Base-by-base conservation (phyloP, 805 yeast species). In the Trichomonascus vanleenenianus region DNA sequence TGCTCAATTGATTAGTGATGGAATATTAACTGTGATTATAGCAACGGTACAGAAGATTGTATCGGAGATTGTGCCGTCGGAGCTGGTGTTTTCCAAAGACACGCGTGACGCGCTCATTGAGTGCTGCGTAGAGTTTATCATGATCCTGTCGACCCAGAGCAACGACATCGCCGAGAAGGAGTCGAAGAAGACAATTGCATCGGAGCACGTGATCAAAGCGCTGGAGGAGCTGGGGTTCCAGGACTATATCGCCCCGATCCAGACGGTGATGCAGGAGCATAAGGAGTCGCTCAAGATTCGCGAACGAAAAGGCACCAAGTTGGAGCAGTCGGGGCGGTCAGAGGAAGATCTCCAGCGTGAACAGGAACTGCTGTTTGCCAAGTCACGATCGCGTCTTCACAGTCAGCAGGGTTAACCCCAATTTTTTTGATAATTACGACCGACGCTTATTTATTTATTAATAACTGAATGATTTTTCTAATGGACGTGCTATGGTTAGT, bases 11-110 rank as follows among this genome's bases (percentile, higher is more conserved):
- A n/a, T 6, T 12, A 18, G 20, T 40, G 18, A 12, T 25, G n/a
- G n/a, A 19, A 19, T 16, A 20, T 8, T 19, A 27, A 32, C 20
- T n/a, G n/a, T n/a, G n/a, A n/a, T 14, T n/a, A 67, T 71, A 66
- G 98, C 98, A 2, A 93, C 98, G 0, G 97, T 93, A 1, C 97
- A 91, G 61, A 93, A 93, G 63, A 87, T 93, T 41, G 82, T 93
- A 15, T 75, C 88, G 2, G 98, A 93, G 58, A 85, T 93, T 30
- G 71, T 91, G 27, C 96, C 96, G 14, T 68, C 78, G n/a, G 97
- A 89, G 59, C 72, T 85, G 46, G 80, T 89, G 5, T 87, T 91
- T 55, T 79, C 95, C 35, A 85, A 89, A 55, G 97, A 93, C 53
- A 95, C 97, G 2, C 73, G 97, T 47, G 97, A 91, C 58, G 93